Evolutionary conservation across 1,284 basidiomycete species (phyloP).

Genomic region (Rhodotorula sp.): DNA sequence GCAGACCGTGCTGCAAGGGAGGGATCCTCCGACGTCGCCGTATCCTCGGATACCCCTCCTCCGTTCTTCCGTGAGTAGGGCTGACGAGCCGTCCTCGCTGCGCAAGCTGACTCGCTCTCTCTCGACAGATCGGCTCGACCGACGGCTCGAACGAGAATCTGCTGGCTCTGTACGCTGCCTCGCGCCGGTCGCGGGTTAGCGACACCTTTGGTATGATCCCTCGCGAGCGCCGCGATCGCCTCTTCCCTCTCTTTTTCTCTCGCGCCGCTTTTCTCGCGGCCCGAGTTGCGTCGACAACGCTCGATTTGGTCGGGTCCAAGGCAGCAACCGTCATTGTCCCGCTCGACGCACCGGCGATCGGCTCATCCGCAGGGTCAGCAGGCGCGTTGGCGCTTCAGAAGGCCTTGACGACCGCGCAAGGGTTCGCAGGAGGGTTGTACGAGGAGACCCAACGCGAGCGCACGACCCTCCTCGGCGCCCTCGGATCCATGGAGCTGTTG

Average conservation of each 20-base stretch:
- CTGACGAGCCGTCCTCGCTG: no score
- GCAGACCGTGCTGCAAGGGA: constrained; percentile 28
- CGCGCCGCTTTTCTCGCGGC: constrained; percentile 67
- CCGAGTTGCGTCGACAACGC: constrained; percentile 54
- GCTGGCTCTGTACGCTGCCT: constrained; percentile 12
- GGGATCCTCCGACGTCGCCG: constrained; percentile 10
- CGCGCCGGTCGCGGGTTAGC: constrained; percentile 17
- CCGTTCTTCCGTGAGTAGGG: no score
- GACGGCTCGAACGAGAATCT: neutral
- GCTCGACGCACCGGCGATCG: constrained; percentile 1
- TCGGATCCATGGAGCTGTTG: constrained; percentile 67
- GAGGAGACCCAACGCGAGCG: constrained; percentile 78
- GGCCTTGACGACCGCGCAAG: constrained; percentile 62
- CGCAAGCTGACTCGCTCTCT: no score
- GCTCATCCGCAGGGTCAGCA: constrained; percentile 48
- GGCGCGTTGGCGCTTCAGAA: constrained; percentile 58
- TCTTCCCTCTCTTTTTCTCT: constrained; percentile 73
- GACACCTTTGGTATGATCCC: constrained; percentile 65
- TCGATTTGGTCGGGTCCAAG: neutral
- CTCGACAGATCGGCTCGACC: no score
- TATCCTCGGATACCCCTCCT: neutral
- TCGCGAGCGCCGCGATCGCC: constrained; percentile 54
- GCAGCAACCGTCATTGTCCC: constrained; percentile 49
- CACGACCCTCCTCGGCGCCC: constrained; percentile 62
- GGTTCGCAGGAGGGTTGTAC: constrained; percentile 67